Conservation (phyloP, 2,329 filamentous ascomycete species). For the Ascocoryne sarcoides region DNA sequence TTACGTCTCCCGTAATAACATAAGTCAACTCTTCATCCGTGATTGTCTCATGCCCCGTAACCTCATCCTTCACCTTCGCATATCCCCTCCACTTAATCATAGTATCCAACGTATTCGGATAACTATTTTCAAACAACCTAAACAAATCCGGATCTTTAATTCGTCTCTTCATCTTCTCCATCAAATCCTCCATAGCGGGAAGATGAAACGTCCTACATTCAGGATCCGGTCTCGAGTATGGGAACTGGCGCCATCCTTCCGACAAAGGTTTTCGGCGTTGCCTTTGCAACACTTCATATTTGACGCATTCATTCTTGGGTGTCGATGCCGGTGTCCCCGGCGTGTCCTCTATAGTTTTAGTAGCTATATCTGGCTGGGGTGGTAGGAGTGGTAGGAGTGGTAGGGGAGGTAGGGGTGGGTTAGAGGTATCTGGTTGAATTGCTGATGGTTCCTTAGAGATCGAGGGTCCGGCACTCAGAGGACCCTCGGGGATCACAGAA, state of each 20-base stretch:
- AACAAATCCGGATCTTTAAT: conserved; percentile 70
- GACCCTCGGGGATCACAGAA: not conserved
- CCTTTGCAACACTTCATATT: conserved; percentile 17
- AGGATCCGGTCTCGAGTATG: conserved; percentile 67
- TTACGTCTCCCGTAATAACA: conserved; percentile 44
- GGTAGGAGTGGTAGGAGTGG: too few species aligned
- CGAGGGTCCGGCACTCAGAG: not conserved
- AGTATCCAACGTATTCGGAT: conserved; percentile 68
- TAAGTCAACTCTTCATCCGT: conserved; percentile 54
- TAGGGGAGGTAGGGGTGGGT: not conserved
- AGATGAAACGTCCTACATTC: conserved; percentile 77
- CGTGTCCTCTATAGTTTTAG: too few species aligned
- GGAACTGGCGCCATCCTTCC: conserved; percentile 61
- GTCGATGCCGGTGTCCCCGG: not conserved
- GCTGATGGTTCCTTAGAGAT: not conserved
- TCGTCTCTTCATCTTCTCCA: conserved; percentile 57
- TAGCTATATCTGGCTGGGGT: too few species aligned
- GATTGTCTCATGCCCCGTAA: conserved; percentile 11
- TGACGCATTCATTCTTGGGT: conserved; percentile 12
- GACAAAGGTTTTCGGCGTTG: conserved; percentile 18
- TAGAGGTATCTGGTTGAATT: not conserved
- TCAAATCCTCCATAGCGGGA: conserved; percentile 65
- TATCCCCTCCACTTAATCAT: conserved; percentile 60
- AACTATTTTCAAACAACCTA: conserved; percentile 63
- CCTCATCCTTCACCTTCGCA: conserved; percentile 36